phyloP scores from a whole-genome alignment of 495 filamentous ascomycete genomes.

The Hypoxylon lenormandii region DNA sequence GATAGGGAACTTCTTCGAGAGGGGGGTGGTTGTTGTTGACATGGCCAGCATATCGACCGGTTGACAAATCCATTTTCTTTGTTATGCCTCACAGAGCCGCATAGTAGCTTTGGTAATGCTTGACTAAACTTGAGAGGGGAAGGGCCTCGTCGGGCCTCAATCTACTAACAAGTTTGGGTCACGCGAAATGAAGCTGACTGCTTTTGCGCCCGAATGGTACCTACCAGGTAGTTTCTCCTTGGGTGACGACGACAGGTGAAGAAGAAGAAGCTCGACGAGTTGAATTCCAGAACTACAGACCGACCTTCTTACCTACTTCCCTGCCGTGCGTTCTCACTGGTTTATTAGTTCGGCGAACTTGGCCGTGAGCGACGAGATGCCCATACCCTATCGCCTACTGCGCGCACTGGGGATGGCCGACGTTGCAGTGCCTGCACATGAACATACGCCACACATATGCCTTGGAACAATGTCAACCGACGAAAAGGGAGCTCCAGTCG shows the following conservation, averaged over 20 bases:
- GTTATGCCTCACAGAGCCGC: conserved; percentile 10
- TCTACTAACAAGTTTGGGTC: background rate
- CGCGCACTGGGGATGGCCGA: conserved; percentile 29
- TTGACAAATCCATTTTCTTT: too few species aligned
- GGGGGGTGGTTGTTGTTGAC: too few species aligned
- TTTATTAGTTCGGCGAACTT: conserved; percentile 26
- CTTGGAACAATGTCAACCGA: background rate
- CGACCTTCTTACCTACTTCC: conserved; percentile 24
- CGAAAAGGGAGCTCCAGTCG: conserved; percentile 14
- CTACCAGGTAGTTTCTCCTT: background rate
- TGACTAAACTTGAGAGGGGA: conserved; percentile 1
- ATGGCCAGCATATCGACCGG: too few species aligned
- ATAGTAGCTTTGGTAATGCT: conserved; percentile 6
- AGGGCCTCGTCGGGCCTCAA: background rate
- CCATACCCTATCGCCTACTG: background rate
- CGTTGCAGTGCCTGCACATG: conserved; percentile 28
- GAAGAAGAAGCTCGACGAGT: background rate
- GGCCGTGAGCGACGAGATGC: conserved; percentile 5
- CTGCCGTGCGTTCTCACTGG: background rate
- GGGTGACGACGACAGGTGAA: background rate
- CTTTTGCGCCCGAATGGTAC: background rate
- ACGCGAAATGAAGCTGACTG: background rate
- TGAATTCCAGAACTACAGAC: conserved; percentile 18
- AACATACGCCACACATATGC: conserved; percentile 32
- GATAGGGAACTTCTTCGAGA: background rate